Percentiles rank a stretch among this genome's conserved stretches.
Evolutionary conservation across 2,329 filamentous ascomycete genomes (phyloP).

Genomic region (Diaporthe citri): DNA sequence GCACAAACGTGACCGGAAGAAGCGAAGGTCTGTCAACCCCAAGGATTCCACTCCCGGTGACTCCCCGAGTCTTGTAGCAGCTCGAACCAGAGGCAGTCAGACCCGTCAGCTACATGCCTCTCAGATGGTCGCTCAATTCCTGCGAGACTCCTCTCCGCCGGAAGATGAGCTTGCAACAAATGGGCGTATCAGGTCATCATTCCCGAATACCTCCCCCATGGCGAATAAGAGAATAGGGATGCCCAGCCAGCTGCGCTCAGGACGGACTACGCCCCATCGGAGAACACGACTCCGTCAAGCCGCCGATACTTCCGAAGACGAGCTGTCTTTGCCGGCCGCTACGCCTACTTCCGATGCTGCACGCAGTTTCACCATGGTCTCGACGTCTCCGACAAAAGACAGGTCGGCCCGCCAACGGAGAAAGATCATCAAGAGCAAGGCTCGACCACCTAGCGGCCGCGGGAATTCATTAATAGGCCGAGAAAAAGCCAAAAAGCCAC

Average conservation of each 20-base stretch:
- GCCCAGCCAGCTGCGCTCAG: not conserved
- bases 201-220: slow-evolving; percentile 4
- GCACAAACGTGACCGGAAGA: slow-evolving; percentile 31
- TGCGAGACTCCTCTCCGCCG: not conserved
- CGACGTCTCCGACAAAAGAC: not conserved
- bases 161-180: slow-evolving; percentile 36
- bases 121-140: slow-evolving; percentile 5
- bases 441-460: not conserved
- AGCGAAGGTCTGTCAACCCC: slow-evolving; percentile 12
- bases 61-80: slow-evolving; percentile 32
- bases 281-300: not conserved
- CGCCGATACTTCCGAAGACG: slow-evolving; percentile 37
- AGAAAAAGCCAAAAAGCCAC: not conserved
- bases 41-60: slow-evolving; percentile 9
- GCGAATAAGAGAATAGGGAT: not conserved
- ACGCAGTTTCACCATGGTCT: not conserved
- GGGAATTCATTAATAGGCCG: not conserved
- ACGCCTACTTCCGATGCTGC: slow-evolving; percentile 22
- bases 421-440: not conserved
- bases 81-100: slow-evolving; percentile 10
- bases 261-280: slow-evolving; percentile 2
- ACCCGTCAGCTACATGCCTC: not conserved
- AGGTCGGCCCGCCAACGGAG: slow-evolving; percentile 3
- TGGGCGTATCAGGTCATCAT: not conserved
- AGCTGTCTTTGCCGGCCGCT: slow-evolving; percentile 36